A percentile compares a stretch with the other conserved stretches of the same genome.
phyloP scores from a whole-genome alignment of 2,329 filamentous ascomycete species.

The Aspergillus ustus region DNA sequence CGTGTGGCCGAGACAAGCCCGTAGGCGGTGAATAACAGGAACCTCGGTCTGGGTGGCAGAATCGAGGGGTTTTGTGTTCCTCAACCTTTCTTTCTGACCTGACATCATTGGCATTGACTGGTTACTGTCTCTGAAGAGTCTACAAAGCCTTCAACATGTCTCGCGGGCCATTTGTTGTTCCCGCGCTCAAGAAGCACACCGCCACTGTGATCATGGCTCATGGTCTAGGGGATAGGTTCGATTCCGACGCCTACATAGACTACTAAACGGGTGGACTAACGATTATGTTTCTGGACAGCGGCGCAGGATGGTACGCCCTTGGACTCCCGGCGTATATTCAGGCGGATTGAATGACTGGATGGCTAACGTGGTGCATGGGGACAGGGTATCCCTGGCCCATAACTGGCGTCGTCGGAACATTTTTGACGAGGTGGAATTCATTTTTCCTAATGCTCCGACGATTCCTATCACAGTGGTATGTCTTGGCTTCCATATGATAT shows the following conservation, averaged over 20 bases:
- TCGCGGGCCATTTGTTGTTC: conserved; percentile 69
- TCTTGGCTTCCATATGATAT: too few species aligned
- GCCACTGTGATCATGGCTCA: conserved; percentile 95
- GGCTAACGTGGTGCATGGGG: background rate
- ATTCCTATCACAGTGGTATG: conserved; percentile 82
- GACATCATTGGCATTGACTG: background rate
- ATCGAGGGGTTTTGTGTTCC: conserved; percentile 23
- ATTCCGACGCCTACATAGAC: conserved; percentile 1
- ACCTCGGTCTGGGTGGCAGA: conserved; percentile 29
- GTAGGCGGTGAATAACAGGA: conserved; percentile 27
- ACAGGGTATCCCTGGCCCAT: conserved; percentile 75
- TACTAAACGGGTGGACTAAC: conserved; percentile 13
- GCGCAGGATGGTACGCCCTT: conserved; percentile 50
- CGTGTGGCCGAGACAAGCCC: background rate
- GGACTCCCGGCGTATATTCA: background rate
- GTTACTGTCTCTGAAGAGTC: background rate
- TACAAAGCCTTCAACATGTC: conserved; percentile 42
- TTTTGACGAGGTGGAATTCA: conserved; percentile 89
- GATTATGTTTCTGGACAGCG: conserved; percentile 40
- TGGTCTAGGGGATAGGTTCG: conserved; percentile 84
- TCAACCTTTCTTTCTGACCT: conserved; percentile 3
- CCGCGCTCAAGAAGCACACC: conserved; percentile 81
- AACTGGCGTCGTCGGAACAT: conserved; percentile 80
- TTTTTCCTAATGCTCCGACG: conserved; percentile 86
- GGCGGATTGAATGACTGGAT: background rate